Percentiles rank a stretch among this genome's conserved stretches.
phyloP scores from a whole-genome alignment of 2,329 filamentous ascomycete species.

The Ambrosiella cleistominuta region DNA sequence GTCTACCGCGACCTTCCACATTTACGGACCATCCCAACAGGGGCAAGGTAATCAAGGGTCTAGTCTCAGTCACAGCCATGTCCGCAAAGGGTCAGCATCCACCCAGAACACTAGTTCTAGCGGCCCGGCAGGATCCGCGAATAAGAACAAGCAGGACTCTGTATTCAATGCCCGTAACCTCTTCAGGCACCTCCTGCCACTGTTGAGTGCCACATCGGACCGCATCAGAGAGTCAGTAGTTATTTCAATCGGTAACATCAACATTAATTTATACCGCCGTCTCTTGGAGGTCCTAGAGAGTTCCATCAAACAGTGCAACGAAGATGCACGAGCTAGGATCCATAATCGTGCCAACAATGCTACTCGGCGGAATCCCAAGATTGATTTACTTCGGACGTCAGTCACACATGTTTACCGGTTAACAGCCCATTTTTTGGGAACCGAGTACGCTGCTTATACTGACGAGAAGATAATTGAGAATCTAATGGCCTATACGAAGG shows the following conservation, averaged over 20 bases:
- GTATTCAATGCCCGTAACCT: slow-evolving; percentile 76
- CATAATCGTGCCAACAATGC: slow-evolving; percentile 76
- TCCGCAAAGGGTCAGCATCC: slow-evolving; percentile 57
- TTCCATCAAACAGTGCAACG: slow-evolving; percentile 69
- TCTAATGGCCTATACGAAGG: slow-evolving; percentile 74
- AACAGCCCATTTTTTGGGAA: slow-evolving; percentile 70
- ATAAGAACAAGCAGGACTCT: slow-evolving; percentile 35
- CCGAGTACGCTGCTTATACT: slow-evolving; percentile 53
- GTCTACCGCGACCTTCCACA: slow-evolving; percentile 25
- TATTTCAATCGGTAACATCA: slow-evolving; percentile 81
- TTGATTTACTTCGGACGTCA: slow-evolving; percentile 76
- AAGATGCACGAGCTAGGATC: slow-evolving; percentile 71
- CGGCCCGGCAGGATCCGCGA: neutral
- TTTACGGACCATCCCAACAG: neutral
- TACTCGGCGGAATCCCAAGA: slow-evolving; percentile 63
- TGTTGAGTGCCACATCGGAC: slow-evolving; percentile 62
- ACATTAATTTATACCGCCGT: slow-evolving; percentile 80
- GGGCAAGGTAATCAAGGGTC: neutral
- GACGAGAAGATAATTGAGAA: slow-evolving; percentile 87
- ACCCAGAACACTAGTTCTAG: slow-evolving; percentile 33
- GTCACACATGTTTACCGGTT: slow-evolving; percentile 93
- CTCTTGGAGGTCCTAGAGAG: slow-evolving; percentile 79
- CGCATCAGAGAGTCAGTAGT: slow-evolving; percentile 83
- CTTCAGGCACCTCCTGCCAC: slow-evolving; percentile 80
- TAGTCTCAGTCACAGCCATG: slow-evolving; percentile 41